A percentile compares a stretch with the other conserved stretches of the same genome.
Evolutionary conservation across 306 rosid species (phyloP).

Genomic region (Cicer pinnatifidum): DNA sequence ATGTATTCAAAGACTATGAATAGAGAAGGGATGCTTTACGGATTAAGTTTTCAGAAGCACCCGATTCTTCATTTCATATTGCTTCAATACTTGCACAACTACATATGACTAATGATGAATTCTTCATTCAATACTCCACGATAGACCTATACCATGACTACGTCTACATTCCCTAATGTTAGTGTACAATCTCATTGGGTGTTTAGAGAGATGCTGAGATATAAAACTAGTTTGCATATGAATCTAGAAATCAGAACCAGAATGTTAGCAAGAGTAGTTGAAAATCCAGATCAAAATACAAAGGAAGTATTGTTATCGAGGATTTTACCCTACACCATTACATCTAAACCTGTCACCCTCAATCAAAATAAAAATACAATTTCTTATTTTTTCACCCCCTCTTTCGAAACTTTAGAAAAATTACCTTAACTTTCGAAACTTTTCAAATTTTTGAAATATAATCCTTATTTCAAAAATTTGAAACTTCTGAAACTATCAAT

Average conservation of each 20-base stretch:
- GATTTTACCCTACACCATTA: no score
- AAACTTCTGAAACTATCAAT: no score
- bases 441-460: no score
- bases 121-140: conserved; percentile 4
- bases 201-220: conserved; percentile 20
- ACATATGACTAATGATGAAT: conserved; percentile 23
- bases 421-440: no score
- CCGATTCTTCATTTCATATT: conserved; percentile 14
- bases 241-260: conserved; percentile 9
- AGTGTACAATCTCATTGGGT: neutral
- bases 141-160: neutral
- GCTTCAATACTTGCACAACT: conserved; percentile 20
- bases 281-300: conserved; percentile 6
- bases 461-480: no score
- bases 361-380: no score
- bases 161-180: neutral
- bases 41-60: conserved; percentile 9
- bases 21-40: neutral
- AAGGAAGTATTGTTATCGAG: neutral
- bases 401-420: no score
- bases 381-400: no score
- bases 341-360: no score
- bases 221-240: conserved; percentile 8
- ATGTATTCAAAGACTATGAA: conserved; percentile 64
- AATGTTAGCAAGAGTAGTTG: conserved; percentile 14